Percentiles rank a stretch among this genome's conserved stretches.
Conservation (phyloP, 306 rosid genomes). For the Prunus dulcis region DNA sequence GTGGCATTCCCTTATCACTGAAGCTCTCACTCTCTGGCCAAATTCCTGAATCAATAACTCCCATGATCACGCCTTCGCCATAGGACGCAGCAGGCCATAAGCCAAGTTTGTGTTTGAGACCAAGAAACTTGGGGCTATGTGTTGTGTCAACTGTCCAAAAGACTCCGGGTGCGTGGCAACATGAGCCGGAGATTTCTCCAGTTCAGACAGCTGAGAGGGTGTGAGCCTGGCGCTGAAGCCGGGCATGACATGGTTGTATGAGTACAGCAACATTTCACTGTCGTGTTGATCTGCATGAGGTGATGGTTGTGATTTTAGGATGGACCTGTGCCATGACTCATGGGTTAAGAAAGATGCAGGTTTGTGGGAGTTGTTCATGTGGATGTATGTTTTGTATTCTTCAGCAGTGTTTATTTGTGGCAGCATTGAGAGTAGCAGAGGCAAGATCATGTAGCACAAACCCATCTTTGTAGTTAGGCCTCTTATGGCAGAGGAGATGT, state of each 20-base stretch:
- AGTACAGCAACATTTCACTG: constrained; percentile 6
- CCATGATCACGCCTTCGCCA: constrained; percentile 4
- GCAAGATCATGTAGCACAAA: not conserved
- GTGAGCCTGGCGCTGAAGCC: constrained; percentile 24
- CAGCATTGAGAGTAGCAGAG: not conserved
- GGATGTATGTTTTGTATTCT: constrained; percentile 3
- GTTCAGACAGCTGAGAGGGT: not conserved
- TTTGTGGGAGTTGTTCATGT: not conserved
- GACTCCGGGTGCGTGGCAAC: not conserved
- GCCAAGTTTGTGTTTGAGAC: not conserved
- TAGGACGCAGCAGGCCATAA: constrained; percentile 29
- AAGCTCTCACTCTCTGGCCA: constrained; percentile 41
- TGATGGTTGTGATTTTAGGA: not conserved
- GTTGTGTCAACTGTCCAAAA: constrained; percentile 14
- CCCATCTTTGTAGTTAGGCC: not conserved
- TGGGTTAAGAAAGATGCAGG: not conserved
- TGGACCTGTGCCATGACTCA: not conserved
- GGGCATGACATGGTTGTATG: constrained; percentile 18
- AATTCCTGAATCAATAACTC: constrained; percentile 17
- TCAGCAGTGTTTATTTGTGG: not conserved
- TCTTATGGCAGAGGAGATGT: not conserved
- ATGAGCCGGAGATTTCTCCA: not conserved
- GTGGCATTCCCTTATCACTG: constrained; percentile 9
- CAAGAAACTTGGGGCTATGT: constrained; percentile 14
- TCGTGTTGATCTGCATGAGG: not conserved